A percentile compares a stretch with the other conserved stretches of the same genome.
Evolutionary conservation across 306 rosid species (phyloP).

Genomic region (Corylus americana): DNA sequence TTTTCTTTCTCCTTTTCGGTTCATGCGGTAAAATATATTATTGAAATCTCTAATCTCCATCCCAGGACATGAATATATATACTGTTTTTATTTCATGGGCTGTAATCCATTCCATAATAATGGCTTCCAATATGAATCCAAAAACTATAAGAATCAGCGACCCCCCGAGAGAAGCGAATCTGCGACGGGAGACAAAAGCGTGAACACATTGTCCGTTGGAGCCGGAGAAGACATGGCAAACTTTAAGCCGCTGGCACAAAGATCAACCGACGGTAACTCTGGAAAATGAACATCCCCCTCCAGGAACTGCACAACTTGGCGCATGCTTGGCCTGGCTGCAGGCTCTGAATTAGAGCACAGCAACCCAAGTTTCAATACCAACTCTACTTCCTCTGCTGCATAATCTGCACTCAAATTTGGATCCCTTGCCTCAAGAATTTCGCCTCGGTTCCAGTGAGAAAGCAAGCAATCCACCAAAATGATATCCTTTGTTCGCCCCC

Average conservation of each 20-base stretch:
- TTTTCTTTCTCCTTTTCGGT: too few species aligned
- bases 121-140: not conserved
- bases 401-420: slow-evolving; percentile 42
- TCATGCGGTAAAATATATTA: too few species aligned
- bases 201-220: slow-evolving; percentile 33
- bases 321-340: slow-evolving; percentile 31
- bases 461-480: slow-evolving; percentile 75
- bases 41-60: too few species aligned
- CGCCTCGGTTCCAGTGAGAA: slow-evolving; percentile 37
- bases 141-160: slow-evolving; percentile 30
- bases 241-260: slow-evolving; percentile 32
- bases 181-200: slow-evolving; percentile 30
- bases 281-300: slow-evolving; percentile 25
- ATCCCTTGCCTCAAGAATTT: slow-evolving; percentile 52
- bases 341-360: slow-evolving; percentile 44
- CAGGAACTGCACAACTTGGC: slow-evolving; percentile 37
- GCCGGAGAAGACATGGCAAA: slow-evolving; percentile 34
- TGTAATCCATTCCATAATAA: too few species aligned
- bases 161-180: slow-evolving; percentile 57
- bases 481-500: slow-evolving; percentile 20
- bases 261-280: slow-evolving; percentile 22
- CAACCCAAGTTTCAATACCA: slow-evolving; percentile 68
- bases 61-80: too few species aligned
- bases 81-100: too few species aligned
- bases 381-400: slow-evolving; percentile 37